Conservation (phyloP, 208 protist species). For the Acanthamoeba triangularis region DNA sequence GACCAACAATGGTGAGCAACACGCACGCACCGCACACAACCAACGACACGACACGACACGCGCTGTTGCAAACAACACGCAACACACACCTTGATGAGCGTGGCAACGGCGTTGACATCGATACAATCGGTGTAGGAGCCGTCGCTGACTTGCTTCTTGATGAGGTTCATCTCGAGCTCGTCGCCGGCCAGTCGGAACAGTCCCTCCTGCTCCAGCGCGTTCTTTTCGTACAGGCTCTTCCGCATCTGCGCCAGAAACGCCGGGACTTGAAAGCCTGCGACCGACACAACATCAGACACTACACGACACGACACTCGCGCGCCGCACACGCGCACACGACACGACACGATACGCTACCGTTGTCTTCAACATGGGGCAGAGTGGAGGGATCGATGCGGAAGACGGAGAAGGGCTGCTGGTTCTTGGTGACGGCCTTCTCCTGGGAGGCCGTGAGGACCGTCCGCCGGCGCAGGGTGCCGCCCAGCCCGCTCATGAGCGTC, state of each 20-base stretch:
- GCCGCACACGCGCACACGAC: neutral
- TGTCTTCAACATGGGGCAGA: neutral
- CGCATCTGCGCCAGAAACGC: neutral
- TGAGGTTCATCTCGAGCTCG: constrained; percentile 22
- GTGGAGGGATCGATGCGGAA: constrained; percentile 7
- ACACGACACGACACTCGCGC: neutral
- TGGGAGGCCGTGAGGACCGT: neutral
- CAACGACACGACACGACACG: neutral
- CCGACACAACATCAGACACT: neutral
- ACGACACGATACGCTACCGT: neutral
- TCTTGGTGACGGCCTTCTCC: neutral
- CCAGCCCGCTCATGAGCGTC: neutral
- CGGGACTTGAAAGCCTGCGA: neutral
- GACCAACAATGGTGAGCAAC: too few relatives aligned
- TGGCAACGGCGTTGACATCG: constrained; percentile 14
- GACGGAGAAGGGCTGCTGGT: neutral
- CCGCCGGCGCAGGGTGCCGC: neutral
- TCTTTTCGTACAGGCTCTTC: neutral
- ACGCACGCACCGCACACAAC: neutral
- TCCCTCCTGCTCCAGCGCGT: neutral
- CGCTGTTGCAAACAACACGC: neutral
- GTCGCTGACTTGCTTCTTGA: constrained; percentile 24
- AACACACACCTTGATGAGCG: constrained; percentile 7
- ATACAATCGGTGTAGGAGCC: constrained; percentile 13
- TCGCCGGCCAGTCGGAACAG: constrained; percentile 32